phyloP scores from a whole-genome alignment of 768 basidiomycete species.

The Coprinellus micaceus region DNA sequence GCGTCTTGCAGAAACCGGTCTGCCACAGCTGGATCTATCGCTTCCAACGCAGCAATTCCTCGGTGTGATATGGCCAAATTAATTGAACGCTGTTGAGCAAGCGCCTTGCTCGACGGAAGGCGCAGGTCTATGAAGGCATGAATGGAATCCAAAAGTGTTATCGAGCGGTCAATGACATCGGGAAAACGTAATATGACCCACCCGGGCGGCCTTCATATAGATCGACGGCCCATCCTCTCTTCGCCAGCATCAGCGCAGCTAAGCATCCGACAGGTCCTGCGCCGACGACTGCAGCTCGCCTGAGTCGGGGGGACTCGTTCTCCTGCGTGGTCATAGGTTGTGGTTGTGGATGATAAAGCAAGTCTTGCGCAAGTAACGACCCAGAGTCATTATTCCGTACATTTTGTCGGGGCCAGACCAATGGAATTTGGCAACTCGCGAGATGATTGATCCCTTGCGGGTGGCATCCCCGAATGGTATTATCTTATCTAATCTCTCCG shows the following conservation, averaged over 20 bases:
- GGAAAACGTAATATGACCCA: slow-evolving; percentile 27
- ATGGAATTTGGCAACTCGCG: too few species aligned
- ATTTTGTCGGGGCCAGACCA: neutral
- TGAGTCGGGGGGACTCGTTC: slow-evolving; percentile 26
- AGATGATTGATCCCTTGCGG: neutral
- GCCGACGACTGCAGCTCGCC: slow-evolving; percentile 65
- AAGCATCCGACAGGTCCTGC: slow-evolving; percentile 96
- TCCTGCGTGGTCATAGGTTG: too few species aligned
- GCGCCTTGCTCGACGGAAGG: slow-evolving; percentile 62
- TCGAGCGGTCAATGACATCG: slow-evolving; percentile 15
- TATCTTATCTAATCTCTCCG: slow-evolving; percentile 19
- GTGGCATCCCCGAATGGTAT: neutral
- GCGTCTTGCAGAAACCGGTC: slow-evolving; percentile 69
- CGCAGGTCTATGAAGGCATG: slow-evolving; percentile 56
- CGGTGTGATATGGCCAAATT: slow-evolving; percentile 94
- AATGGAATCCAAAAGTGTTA: slow-evolving; percentile 12
- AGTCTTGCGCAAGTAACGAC: too few species aligned
- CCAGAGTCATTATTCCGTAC: neutral
- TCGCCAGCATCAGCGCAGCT: slow-evolving; percentile 79
- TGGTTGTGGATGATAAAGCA: too few species aligned
- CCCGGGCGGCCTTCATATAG: slow-evolving; percentile 80
- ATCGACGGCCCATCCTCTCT: slow-evolving; percentile 80
- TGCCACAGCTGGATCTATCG: slow-evolving; percentile 69
- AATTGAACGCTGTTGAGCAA: slow-evolving; percentile 80
- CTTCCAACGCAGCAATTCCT: slow-evolving; percentile 83